Percentiles rank a stretch among this genome's conserved stretches.
Conservation (phyloP, 495 filamentous ascomycete species). For the Neurospora africana region DNA sequence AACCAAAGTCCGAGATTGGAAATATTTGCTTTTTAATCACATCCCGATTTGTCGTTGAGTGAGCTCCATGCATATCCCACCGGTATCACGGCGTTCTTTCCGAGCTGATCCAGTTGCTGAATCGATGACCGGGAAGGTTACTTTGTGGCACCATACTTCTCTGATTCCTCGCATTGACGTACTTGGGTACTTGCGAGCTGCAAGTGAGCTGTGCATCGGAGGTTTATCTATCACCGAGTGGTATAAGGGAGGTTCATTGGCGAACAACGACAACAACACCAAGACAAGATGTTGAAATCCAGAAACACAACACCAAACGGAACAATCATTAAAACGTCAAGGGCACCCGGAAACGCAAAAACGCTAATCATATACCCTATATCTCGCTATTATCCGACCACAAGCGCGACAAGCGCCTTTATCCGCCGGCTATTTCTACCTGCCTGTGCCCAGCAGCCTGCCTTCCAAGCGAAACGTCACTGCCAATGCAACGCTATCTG, state of each 20-base stretch:
- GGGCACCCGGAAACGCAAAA: background rate
- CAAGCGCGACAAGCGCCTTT: background rate
- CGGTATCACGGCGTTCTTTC: background rate
- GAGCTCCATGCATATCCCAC: background rate
- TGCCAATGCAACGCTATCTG: background rate
- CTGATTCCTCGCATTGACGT: too few relatives aligned
- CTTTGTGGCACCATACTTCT: background rate
- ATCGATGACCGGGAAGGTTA: background rate
- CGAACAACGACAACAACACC: too few relatives aligned
- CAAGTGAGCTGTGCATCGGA: background rate
- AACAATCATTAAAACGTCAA: background rate
- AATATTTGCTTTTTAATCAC: background rate
- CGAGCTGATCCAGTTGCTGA: background rate
- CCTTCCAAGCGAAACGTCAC: background rate
- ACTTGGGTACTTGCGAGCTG: too few relatives aligned
- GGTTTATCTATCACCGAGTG: background rate
- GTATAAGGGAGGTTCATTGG: background rate
- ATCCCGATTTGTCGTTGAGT: too few relatives aligned
- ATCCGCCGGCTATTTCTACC: conserved; percentile 3
- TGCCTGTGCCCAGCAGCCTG: background rate
- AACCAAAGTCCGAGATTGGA: background rate
- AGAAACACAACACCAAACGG: too few relatives aligned
- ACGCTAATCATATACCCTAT: background rate
- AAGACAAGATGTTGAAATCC: too few relatives aligned
- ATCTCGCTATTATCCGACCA: background rate